Base-by-base conservation (phyloP, 495 filamentous ascomycete species). In the Penicillium atrosanguineum region DNA sequence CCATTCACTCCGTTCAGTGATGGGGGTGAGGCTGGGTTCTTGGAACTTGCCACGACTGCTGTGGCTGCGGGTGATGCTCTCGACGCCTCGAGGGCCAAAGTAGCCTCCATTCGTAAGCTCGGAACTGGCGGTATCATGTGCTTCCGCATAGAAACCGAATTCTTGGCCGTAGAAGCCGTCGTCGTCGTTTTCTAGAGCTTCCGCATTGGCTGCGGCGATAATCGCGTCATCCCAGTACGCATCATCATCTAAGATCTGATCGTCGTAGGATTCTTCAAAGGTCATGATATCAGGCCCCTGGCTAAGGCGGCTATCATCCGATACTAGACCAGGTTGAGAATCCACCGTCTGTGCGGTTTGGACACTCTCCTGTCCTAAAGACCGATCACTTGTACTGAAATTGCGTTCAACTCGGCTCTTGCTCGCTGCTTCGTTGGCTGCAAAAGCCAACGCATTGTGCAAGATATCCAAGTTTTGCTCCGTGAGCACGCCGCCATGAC, bases 161-260 rank as follows among this genome's bases (percentile, higher is more conserved):
- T 98, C 94, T 57, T 91, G 87, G 3, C 94, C 95, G 64, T 98
- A 98, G 72, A 91, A 92, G 7, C 89, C 93, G 44, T 96, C 93
- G 15, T 85, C 84, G 59, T 98, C 94, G 56, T 88, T 90, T 42
- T 94, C 94, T 4, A 98, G 79, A 19, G 88, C 94, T 61, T 92
- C 90, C 6, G 93, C 93, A 58, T 98, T 98, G 18, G 94, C 94
- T 23, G 87, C 94, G 0, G 93, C 95, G 54, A 97, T 90, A 64
- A 98, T 95, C 39, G 83, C 79, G 57, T 96, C 91, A 61, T 97
- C 90, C 49, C 87, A 87, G 48, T 85, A 76, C 6, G 83, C 76
- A 54, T 81, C 83, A 44, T 90, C 87, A 42, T 79, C 77, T 46
- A 77, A 79, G 29, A 69, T 65, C 34, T 77, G 68, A 47, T 86